Conservation (phyloP, 495 filamentous ascomycete genomes). For the Pyrenopolyporus hunteri region DNA sequence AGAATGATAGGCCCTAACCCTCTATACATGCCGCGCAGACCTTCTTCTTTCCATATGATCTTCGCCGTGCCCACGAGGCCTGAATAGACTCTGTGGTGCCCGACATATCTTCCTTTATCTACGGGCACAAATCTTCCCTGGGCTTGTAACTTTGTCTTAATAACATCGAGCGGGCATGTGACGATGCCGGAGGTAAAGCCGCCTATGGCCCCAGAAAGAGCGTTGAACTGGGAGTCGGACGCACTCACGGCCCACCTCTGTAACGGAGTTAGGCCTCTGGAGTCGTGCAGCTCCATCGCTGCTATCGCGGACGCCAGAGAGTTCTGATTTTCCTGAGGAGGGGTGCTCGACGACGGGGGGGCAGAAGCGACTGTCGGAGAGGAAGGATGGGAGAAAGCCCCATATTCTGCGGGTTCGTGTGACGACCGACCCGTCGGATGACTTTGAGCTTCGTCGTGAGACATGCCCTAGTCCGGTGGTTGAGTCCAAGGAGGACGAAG, state of each 20-base stretch:
- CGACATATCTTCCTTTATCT: constrained; percentile 51
- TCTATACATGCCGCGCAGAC: constrained; percentile 88
- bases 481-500: constrained; percentile 30
- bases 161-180: constrained; percentile 97
- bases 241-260: constrained; percentile 60
- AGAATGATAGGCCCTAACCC: constrained; percentile 92
- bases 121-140: constrained; percentile 75
- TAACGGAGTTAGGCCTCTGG: constrained; percentile 56
- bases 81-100: constrained; percentile 68
- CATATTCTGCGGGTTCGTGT: constrained; percentile 51
- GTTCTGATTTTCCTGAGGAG: constrained; percentile 16
- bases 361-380: constrained; percentile 37
- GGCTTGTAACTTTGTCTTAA: constrained; percentile 97
- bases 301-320: constrained; percentile 33
- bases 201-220: constrained; percentile 82
- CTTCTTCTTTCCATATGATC: constrained; percentile 85
- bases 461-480: constrained; percentile 48
- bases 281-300: constrained; percentile 44
- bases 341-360: constrained; percentile 32
- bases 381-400: constrained; percentile 39
- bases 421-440: constrained; percentile 44
- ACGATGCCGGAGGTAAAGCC: constrained; percentile 92
- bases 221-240: constrained; percentile 59
- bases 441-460: constrained; percentile 51
- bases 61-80: constrained; percentile 86